phyloP scores from a whole-genome alignment of 176 grass and related monocot genomes.

The Rhynchospora tenuis region DNA sequence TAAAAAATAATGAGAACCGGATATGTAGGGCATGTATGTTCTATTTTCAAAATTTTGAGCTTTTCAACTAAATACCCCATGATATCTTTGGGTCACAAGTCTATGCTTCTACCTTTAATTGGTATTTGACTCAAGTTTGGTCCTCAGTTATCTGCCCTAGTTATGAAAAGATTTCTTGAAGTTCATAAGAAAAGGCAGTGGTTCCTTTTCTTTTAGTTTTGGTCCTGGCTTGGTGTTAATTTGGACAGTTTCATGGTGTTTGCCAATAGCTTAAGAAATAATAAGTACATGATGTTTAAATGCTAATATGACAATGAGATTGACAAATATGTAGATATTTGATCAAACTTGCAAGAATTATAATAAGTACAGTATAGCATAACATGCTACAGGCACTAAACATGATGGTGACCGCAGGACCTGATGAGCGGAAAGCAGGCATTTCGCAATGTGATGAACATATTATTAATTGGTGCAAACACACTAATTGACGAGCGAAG shows the following conservation, averaged over 20 bases:
- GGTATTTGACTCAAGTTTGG: no score
- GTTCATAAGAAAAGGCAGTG: not conserved
- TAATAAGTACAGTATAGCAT: not conserved
- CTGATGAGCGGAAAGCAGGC: slow-evolving; percentile 85
- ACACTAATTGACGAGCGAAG: slow-evolving; percentile 67
- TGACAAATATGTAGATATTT: slow-evolving; percentile 2
- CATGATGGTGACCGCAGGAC: slow-evolving; percentile 44
- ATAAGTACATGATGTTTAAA: not conserved
- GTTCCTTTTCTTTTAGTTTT: no score
- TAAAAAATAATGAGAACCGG: not conserved
- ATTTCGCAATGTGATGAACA: slow-evolving; percentile 92
- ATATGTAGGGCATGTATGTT: not conserved
- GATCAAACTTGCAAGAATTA: slow-evolving; percentile 4
- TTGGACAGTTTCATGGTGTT: not conserved
- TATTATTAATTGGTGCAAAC: slow-evolving; percentile 66
- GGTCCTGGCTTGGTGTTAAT: not conserved
- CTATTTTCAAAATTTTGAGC: not conserved
- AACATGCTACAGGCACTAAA: not conserved
- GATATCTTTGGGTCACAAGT: not conserved
- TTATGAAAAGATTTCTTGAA: no score
- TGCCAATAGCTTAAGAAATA: not conserved
- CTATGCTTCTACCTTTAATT: no score
- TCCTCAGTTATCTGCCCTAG: no score
- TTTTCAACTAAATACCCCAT: not conserved
- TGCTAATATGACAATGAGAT: slow-evolving; percentile 5